phyloP scores from a whole-genome alignment of 306 rosid species.

The Carpinus viminea region DNA sequence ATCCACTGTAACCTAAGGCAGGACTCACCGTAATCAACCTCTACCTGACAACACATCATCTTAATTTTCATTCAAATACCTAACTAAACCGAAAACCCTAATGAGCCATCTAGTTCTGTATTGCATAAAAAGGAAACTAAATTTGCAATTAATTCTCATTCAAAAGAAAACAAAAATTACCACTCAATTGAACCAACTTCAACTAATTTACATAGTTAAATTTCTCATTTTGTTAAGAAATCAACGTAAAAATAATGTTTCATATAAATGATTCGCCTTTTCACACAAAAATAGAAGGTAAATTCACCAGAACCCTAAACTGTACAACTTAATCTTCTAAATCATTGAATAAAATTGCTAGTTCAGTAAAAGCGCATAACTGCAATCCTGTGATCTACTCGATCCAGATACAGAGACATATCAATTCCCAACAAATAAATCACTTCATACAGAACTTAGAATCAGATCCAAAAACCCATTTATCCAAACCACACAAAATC shows the following conservation, averaged over 20 bases:
- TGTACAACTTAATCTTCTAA: conserved; percentile 10
- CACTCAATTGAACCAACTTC: neutral
- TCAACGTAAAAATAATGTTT: neutral
- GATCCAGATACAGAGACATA: neutral
- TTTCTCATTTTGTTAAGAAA: neutral
- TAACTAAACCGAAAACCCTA: neutral
- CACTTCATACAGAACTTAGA: neutral
- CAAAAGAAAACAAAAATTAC: neutral
- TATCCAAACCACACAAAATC: conserved; percentile 14
- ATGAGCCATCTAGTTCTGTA: neutral
- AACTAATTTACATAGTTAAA: neutral
- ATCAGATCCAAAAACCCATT: conserved; percentile 29
- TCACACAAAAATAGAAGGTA: neutral
- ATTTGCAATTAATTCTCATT: neutral
- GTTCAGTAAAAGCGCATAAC: conserved; percentile 10
- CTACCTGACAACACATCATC: neutral
- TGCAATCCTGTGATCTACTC: conserved; percentile 14
- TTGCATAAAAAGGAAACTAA: neutral
- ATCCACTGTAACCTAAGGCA: neutral
- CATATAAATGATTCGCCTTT: neutral
- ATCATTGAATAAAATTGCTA: neutral
- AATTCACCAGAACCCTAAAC: neutral
- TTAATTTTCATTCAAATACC: neutral
- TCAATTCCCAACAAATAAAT: neutral
- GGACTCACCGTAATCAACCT: neutral